Percentiles rank a stretch among this genome's conserved stretches.
Conservation (phyloP, 257 asterid genomes). For the Salvia rosmarinus region DNA sequence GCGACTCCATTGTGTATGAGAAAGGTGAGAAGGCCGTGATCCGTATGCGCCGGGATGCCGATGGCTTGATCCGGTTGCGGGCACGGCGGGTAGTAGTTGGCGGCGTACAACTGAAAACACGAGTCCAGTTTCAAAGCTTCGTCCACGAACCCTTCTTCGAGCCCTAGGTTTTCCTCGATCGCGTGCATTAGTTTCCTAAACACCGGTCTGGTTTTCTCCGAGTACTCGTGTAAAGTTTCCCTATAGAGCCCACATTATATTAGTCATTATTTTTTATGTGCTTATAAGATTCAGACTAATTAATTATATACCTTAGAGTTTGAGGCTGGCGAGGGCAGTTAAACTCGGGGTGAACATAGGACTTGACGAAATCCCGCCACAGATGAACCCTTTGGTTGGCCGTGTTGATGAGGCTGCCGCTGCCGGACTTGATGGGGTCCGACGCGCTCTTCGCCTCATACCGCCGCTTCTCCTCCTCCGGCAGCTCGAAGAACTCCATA, state of each 20-base stretch:
- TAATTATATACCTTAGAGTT: not conserved
- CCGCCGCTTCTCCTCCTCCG: slow-evolving; percentile 11
- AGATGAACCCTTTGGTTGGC: not conserved
- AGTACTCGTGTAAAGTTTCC: slow-evolving; percentile 36
- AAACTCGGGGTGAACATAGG: slow-evolving; percentile 8
- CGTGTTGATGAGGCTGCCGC: slow-evolving; percentile 1
- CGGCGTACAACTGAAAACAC: slow-evolving; percentile 39
- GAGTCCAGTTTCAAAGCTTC: slow-evolving; percentile 42
- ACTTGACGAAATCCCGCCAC: slow-evolving; percentile 13
- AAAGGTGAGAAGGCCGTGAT: slow-evolving; percentile 30
- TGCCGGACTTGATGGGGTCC: slow-evolving; percentile 14
- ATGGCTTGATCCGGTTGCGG: slow-evolving; percentile 60
- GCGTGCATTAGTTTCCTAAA: slow-evolving; percentile 38
- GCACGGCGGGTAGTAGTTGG: slow-evolving; percentile 48
- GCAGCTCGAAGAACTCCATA: slow-evolving; percentile 11
- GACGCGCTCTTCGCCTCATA: not conserved
- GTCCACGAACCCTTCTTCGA: slow-evolving; percentile 43
- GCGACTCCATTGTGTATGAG: slow-evolving; percentile 24
- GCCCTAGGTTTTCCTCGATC: slow-evolving; percentile 40
- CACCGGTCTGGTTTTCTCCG: slow-evolving; percentile 35
- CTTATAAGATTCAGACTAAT: too few relatives aligned
- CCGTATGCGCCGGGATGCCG: slow-evolving; percentile 60
- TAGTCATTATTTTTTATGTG: not conserved
- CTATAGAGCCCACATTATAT: slow-evolving; percentile 17
- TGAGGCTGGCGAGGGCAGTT: slow-evolving; percentile 1